phyloP scores from a whole-genome alignment of 2,329 filamentous ascomycete genomes.

The Aspergillus ochraceus region DNA sequence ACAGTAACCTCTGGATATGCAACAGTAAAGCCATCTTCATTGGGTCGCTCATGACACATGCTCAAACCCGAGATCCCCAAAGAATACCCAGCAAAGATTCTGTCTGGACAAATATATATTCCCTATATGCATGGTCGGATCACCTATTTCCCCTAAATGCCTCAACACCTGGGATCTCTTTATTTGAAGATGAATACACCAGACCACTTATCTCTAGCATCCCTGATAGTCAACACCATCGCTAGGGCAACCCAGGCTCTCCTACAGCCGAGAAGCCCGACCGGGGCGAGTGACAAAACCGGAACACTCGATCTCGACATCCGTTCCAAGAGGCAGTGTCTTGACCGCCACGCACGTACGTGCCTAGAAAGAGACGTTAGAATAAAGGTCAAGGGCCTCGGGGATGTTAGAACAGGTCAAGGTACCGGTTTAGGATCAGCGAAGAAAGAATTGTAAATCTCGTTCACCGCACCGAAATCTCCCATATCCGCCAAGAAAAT shows the following conservation, averaged over 20 bases:
- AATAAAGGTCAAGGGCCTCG: neutral
- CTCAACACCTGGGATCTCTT: too few species aligned
- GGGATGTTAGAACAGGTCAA: neutral
- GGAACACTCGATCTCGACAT: conserved; percentile 57
- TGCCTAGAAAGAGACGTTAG: conserved; percentile 18
- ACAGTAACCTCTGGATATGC: too few species aligned
- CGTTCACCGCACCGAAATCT: conserved; percentile 73
- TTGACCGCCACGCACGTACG: conserved; percentile 53
- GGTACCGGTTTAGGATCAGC: conserved; percentile 27
- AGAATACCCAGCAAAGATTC: too few species aligned
- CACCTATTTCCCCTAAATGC: too few species aligned
- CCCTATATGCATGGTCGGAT: too few species aligned
- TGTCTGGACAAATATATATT: too few species aligned
- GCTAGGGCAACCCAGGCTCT: neutral
- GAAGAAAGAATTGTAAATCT: conserved; percentile 59
- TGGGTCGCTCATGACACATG: too few species aligned
- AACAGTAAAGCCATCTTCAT: too few species aligned
- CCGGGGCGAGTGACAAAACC: conserved; percentile 33
- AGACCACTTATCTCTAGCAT: too few species aligned
- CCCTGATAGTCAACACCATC: too few species aligned
- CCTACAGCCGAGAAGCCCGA: conserved; percentile 20
- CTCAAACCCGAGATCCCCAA: too few species aligned
- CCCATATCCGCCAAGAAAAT: conserved; percentile 65
- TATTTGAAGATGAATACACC: too few species aligned
- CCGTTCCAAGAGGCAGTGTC: conserved; percentile 51